Base-by-base conservation (phyloP, 108 stramenopile species). In the Skeletonema costatum region DNA sequence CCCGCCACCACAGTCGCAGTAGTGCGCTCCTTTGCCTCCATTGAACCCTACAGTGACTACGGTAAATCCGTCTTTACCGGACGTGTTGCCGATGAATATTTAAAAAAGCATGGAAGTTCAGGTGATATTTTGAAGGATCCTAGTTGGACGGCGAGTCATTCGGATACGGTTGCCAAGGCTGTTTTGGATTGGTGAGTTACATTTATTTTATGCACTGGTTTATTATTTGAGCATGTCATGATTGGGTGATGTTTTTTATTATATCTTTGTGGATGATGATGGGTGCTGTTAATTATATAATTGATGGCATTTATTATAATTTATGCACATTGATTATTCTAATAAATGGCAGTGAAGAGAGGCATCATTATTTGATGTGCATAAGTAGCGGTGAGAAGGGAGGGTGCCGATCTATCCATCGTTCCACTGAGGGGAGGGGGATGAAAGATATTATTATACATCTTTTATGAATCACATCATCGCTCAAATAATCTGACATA, bases 151-250 rank as follows among this genome's bases (percentile, higher is more conserved):
- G 83, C 86, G 75, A 91, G 76, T 29, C 81, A 87, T 73, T 64
- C 97, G 41, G 97, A 97, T 76, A 86, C 70, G 30, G 95, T 97
- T 48, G 93, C 93, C n/a, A 87, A 88, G 65, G 94, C 96, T 63
- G 93, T 97, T 38, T 85, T 97, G 65, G 96, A 97, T 67, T 97
- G 96, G 94, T 95, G 77, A 85, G 93, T 84, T 41, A n/a, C 36
- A 25, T 25, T 25, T 46, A 25, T 25, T 25, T 25, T 25, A 25
- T 25, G n/a, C 25, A 25, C 25, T 25, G 25, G 25, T 25, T 25
- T 25, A 25, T 25, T 25, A 25, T 25, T 25, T 25, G 25, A 25
- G n/a, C 38, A 8, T 14, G 19, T 12, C 53, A 21, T 68, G 44
- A 32, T 67, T 74, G 46, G 7, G 6, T 65, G 29, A 12, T 13